These are phyloP conservation scores for Microdochium paspali DNA, from an alignment of 2,329 filamentous ascomycete genomes.

Conservation along the genomic window DNA sequence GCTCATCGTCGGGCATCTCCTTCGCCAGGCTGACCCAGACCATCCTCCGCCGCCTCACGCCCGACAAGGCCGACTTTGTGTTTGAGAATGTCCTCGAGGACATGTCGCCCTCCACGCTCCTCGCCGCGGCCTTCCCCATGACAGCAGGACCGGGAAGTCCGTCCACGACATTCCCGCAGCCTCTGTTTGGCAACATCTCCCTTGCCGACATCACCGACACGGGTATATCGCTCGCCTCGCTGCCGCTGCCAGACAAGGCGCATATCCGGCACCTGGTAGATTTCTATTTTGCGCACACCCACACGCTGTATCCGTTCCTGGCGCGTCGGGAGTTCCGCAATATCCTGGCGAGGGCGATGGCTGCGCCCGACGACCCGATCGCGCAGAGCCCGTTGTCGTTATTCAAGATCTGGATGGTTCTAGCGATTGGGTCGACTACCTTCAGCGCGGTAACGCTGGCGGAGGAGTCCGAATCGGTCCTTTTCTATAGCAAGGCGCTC, in stretches of 20 bases:
- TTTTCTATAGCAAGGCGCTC: slow-evolving; percentile 33
- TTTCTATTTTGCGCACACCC: slow-evolving; percentile 36
- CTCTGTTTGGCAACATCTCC: slow-evolving; percentile 19
- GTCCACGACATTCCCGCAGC: slow-evolving; percentile 12
- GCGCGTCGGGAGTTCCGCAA: not conserved
- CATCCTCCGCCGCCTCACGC: slow-evolving; percentile 28
- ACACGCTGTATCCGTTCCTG: slow-evolving; percentile 29
- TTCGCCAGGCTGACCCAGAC: slow-evolving; percentile 33
- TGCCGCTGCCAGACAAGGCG: slow-evolving; percentile 11
- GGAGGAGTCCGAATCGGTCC: slow-evolving; percentile 30
- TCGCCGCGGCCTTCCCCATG: slow-evolving; percentile 12
- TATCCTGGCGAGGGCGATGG: slow-evolving; percentile 24
- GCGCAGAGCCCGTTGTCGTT: slow-evolving; percentile 21
- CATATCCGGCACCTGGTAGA: slow-evolving; percentile 21
- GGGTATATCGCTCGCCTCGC: slow-evolving; percentile 7
- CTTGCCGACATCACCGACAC: slow-evolving; percentile 15
- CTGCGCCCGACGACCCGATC: slow-evolving; percentile 15
- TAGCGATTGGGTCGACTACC: slow-evolving; percentile 35
- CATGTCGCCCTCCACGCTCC: slow-evolving; percentile 13
- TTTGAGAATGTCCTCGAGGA: slow-evolving; percentile 15
- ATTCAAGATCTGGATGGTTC: slow-evolving; percentile 37
- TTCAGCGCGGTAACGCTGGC: slow-evolving; percentile 29
- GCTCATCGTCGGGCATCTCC: slow-evolving; percentile 31
- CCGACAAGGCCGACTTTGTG: slow-evolving; percentile 31
- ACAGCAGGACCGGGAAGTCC: slow-evolving; percentile 11